Conservation (phyloP, 441 rosid genomes). For the Capsella rubella region DNA sequence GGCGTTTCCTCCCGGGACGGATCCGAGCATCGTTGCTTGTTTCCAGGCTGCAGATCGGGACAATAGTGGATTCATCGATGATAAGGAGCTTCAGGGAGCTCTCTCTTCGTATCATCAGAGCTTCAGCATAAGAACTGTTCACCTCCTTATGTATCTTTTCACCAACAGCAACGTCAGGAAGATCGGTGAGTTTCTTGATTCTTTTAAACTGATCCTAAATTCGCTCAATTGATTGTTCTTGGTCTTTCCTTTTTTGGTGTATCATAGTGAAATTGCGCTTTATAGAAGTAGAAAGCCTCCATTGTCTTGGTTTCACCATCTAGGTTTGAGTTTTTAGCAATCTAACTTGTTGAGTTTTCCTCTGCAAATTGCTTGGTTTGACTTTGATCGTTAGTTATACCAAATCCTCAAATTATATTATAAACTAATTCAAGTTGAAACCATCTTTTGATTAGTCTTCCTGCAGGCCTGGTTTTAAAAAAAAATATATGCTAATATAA, state of each 20-base stretch:
- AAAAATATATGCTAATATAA: constrained; percentile 6
- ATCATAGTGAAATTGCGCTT: constrained; percentile 11
- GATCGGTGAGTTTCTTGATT: constrained; percentile 64
- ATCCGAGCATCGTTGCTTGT: constrained; percentile 74
- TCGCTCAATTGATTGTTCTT: not conserved
- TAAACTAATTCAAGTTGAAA: constrained; percentile 6
- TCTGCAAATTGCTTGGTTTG: constrained; percentile 13
- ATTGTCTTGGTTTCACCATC: not conserved
- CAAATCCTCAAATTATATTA: not conserved
- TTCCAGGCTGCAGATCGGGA: constrained; percentile 86
- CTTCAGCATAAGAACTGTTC: constrained; percentile 90
- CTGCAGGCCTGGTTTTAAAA: constrained; percentile 16
- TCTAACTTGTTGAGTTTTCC: not conserved
- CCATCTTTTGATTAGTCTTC: not conserved
- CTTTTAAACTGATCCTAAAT: not conserved
- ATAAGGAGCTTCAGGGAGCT: constrained; percentile 85
- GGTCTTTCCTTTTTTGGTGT: not conserved
- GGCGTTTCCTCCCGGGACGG: constrained; percentile 83
- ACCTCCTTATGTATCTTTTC: constrained; percentile 82
- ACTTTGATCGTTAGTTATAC: constrained; percentile 19
- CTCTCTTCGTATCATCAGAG: constrained; percentile 79
- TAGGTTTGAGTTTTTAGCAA: constrained; percentile 13
- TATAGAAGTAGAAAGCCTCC: not conserved
- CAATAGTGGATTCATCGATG: constrained; percentile 84
- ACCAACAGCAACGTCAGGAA: constrained; percentile 75